These are phyloP conservation scores for Pseudonectria foliicola DNA, from an alignment of 2,329 filamentous ascomycete species.

Conservation along the genomic window DNA sequence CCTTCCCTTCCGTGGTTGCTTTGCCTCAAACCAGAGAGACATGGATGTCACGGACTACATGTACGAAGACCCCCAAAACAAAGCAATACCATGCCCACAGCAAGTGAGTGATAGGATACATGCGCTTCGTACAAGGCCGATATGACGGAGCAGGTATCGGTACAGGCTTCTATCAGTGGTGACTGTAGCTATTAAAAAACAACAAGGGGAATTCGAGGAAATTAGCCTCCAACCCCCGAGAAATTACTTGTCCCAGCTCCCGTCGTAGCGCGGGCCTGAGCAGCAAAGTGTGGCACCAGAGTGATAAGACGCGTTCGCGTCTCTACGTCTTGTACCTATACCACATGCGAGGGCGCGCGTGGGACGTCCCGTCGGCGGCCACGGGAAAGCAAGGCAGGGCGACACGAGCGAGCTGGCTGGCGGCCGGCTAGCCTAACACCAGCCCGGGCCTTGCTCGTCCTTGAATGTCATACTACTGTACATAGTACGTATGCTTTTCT, in stretches of 20 bases:
- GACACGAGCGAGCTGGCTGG: slow-evolving; percentile 11
- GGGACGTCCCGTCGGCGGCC: slow-evolving; percentile 3
- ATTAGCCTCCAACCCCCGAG: slow-evolving; percentile 19
- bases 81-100: slow-evolving; percentile 10
- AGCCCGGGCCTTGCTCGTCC: slow-evolving; percentile 1
- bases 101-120: slow-evolving; percentile 14
- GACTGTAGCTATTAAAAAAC: slow-evolving; percentile 11
- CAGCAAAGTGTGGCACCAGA: slow-evolving; percentile 17
- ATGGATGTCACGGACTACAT: slow-evolving; percentile 20
- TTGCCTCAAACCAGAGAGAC: slow-evolving; percentile 10
- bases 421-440: slow-evolving; percentile 7
- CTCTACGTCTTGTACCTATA: slow-evolving; percentile 4
- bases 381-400: slow-evolving; percentile 5
- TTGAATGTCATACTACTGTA: too few species aligned
- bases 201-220: slow-evolving; percentile 17
- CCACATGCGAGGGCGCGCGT: slow-evolving; percentile 18
- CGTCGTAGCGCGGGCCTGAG: slow-evolving; percentile 5
- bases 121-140: slow-evolving; percentile 1
- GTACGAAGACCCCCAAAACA: background rate
- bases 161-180: background rate
- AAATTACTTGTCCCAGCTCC: slow-evolving; percentile 21
- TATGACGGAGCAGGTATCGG: too few species aligned
- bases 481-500: too few species aligned
- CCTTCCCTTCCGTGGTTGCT: slow-evolving; percentile 4
- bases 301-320: slow-evolving; percentile 9